phyloP scores from a whole-genome alignment of 441 rosid species.

The Breynia disticha region DNA sequence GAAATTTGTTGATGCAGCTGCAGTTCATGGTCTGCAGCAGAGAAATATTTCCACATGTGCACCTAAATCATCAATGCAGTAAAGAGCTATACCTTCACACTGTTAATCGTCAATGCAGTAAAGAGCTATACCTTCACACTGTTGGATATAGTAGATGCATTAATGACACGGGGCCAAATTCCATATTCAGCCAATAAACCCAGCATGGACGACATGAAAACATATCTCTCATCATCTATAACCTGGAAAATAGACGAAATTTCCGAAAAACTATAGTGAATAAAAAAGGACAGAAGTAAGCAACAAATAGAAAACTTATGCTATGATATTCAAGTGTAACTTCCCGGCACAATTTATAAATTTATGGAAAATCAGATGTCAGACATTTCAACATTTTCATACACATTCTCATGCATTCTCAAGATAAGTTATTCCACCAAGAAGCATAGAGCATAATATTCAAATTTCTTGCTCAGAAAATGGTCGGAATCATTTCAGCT shows the following conservation, averaged over 20 bases:
- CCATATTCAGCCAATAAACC: constrained; percentile 81
- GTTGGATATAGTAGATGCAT: constrained; percentile 60
- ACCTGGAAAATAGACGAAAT: constrained; percentile 32
- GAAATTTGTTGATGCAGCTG: no score
- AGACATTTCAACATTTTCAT: no score
- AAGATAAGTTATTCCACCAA: no score
- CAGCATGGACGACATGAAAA: constrained; percentile 82
- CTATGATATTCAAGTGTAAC: not conserved
- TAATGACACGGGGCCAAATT: constrained; percentile 59
- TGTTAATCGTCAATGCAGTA: constrained; percentile 1
- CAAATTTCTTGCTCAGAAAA: no score
- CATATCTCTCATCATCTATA: constrained; percentile 71
- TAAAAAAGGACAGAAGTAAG: not conserved
- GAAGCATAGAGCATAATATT: no score
- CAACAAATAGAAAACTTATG: not conserved
- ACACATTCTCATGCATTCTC: no score
- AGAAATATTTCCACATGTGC: no score
- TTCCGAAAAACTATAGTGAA: not conserved
- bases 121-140: constrained; percentile 57
- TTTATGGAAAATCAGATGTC: not conserved
- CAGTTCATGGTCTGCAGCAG: no score
- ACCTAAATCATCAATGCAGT: no score
- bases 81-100: not conserved
- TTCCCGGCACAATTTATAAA: not conserved
- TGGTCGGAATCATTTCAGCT: no score